Percentiles rank a stretch among this genome's conserved stretches.
Conservation (phyloP, 164 flowering plant genomes). For the Cinnamomum chago region DNA sequence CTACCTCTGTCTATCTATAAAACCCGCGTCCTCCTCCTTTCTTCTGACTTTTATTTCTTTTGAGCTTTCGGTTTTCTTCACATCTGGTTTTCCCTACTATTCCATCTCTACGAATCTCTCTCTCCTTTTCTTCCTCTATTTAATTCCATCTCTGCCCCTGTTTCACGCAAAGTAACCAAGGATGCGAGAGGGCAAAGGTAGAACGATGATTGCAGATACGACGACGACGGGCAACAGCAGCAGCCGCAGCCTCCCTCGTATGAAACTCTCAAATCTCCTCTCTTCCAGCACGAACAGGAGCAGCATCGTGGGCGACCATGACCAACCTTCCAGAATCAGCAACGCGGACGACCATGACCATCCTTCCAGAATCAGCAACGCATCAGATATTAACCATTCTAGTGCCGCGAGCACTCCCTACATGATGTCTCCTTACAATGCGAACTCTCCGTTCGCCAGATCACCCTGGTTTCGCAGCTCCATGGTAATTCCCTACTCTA, state of each 20-base stretch:
- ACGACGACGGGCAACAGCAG: neutral
- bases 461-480: conserved; percentile 40
- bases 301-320: conserved; percentile 10
- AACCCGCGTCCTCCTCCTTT: neutral
- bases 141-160: neutral
- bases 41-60: neutral
- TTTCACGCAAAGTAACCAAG: neutral
- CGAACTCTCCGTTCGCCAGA: conserved; percentile 27
- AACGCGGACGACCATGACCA: conserved; percentile 14
- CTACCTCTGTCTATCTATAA: too few species aligned
- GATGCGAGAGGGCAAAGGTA: neutral
- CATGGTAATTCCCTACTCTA: conserved; percentile 16
- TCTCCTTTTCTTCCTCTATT: neutral
- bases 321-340: conserved; percentile 15
- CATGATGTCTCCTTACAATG: conserved; percentile 46
- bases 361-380: conserved; percentile 15
- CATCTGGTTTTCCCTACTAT: neutral
- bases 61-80: conserved; percentile 2
- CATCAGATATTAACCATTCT: conserved; percentile 3
- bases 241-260: neutral
- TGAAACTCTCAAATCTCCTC: conserved; percentile 17
- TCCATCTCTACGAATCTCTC: neutral
- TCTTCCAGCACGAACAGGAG: conserved; percentile 21
- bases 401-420: conserved; percentile 35
- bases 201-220: neutral